These are phyloP conservation scores for Vigna radiata DNA, from an alignment of 306 rosid genomes.

Conservation along the genomic window DNA sequence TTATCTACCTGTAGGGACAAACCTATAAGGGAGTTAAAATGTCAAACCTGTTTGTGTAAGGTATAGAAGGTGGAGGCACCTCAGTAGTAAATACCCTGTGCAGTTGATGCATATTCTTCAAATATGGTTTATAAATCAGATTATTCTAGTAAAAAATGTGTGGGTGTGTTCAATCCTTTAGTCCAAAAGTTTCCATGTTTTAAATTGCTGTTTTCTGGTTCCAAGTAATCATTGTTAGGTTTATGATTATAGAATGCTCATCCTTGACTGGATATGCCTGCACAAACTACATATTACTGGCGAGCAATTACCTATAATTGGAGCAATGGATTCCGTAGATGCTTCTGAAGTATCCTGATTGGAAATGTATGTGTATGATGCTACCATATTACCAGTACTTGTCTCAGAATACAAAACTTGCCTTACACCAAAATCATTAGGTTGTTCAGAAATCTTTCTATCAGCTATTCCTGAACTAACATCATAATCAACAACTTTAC, in stretches of 20 bases:
- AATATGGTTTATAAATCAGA: background rate
- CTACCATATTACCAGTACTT: conserved; percentile 38
- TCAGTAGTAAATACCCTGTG: background rate
- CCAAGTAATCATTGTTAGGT: conserved; percentile 52
- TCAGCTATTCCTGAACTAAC: conserved; percentile 38
- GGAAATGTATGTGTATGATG: conserved; percentile 43
- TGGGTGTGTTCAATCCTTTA: conserved; percentile 9
- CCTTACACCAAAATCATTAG: conserved; percentile 32
- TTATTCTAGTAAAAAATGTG: background rate
- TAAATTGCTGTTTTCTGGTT: conserved; percentile 34
- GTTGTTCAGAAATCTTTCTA: conserved; percentile 33
- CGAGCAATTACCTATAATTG: conserved; percentile 40
- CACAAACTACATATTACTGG: conserved; percentile 46
- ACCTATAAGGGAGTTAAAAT: background rate
- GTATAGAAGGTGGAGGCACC: background rate
- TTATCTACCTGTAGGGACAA: background rate
- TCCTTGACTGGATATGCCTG: conserved; percentile 42
- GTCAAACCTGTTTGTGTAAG: background rate
- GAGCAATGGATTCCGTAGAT: conserved; percentile 42
- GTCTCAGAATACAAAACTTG: conserved; percentile 37
- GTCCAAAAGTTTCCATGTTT: background rate
- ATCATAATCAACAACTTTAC: conserved; percentile 40
- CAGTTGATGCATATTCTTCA: background rate
- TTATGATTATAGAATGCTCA: conserved; percentile 42
- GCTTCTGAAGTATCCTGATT: conserved; percentile 55